Percentiles rank a stretch among this genome's conserved stretches.
phyloP scores from a whole-genome alignment of 805 yeast species.

The Pichia phayaonensis region DNA sequence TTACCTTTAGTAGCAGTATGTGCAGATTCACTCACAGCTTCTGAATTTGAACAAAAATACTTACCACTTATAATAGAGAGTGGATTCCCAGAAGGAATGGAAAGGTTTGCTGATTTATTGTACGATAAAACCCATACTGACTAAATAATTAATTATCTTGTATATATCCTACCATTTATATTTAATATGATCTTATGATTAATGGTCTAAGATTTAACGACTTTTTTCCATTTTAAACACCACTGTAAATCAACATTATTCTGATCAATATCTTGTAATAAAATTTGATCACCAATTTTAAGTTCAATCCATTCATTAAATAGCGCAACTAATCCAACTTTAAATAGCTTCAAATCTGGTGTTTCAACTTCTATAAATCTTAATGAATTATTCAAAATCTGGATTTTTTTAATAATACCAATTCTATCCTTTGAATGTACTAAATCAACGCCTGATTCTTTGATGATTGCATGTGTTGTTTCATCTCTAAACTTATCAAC shows the following conservation, averaged over 20 bases:
- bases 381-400: slow-evolving; percentile 6
- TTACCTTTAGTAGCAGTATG: slow-evolving; percentile 10
- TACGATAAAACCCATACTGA: slow-evolving; percentile 1
- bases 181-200: background rate
- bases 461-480: slow-evolving; percentile 7
- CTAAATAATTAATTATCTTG: background rate
- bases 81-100: background rate
- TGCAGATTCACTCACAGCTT: slow-evolving; percentile 7
- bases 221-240: slow-evolving; percentile 15
- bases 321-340: slow-evolving; percentile 9
- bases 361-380: slow-evolving; percentile 2
- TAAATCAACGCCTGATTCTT: background rate
- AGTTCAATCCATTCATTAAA: slow-evolving; percentile 12
- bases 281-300: slow-evolving; percentile 7
- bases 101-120: slow-evolving; percentile 1
- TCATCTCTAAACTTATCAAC: background rate
- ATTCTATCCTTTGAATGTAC: background rate
- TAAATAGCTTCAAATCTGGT: background rate
- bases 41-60: slow-evolving; percentile 9
- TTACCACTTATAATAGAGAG: slow-evolving; percentile 11
- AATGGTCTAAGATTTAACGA: slow-evolving; percentile 2
- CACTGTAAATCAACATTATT: slow-evolving; percentile 4
- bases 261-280: slow-evolving; percentile 6
- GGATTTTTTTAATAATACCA: background rate
- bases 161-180: background rate